Evolutionary conservation across 1,284 basidiomycete species (phyloP), one percentile per base, ranked within the genome.

Genomic region (Neonothopanus nambi): DNA sequence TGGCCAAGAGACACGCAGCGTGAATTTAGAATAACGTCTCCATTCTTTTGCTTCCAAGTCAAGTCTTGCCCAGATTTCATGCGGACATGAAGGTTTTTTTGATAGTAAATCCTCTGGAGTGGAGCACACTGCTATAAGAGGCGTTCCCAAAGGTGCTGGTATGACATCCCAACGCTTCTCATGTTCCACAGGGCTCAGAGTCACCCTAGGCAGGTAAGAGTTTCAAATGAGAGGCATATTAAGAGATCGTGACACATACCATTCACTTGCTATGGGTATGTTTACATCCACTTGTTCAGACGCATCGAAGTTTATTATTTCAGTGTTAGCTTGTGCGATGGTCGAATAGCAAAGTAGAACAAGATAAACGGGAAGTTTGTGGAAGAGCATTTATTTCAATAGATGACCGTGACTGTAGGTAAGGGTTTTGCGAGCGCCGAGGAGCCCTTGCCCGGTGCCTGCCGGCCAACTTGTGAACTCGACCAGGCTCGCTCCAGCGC

Each of bases 1-100:
- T 24, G 84, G 77, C 80, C 81, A 87, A 33, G 86, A 88, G 15
- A 85, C 55, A 35, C 85, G 71, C 30, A 87, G 67, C 1, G 85
- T 86, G 61, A 82, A 87, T 38, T 76, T 74, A 20, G 69, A 60
- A 60, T 78, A 78, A 1, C 59, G 54, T 8, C 56, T 58, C 83
- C 84, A 87, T 4, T 54, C 54, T 1, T 61, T 57, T 55, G 70
- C 64, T 59, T 81, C 78, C 15, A 85, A 64, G 63, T 83, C 77
- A 6, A 88, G 72, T 9, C 67, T 60, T 20, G 83, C 52, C 84
- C 85, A 87, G 11, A 77, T 58, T 56, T 84, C 82, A 60, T 84
- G 73, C 3, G 72, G 70, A 57, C 82, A 85, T 20, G 61, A 51
- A 11, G 49, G 39, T 17, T 49, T 28, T 26, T 60, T 58, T 49